Conservation (phyloP, 2,329 filamentous ascomycete species). For the Gyromitra esculenta region DNA sequence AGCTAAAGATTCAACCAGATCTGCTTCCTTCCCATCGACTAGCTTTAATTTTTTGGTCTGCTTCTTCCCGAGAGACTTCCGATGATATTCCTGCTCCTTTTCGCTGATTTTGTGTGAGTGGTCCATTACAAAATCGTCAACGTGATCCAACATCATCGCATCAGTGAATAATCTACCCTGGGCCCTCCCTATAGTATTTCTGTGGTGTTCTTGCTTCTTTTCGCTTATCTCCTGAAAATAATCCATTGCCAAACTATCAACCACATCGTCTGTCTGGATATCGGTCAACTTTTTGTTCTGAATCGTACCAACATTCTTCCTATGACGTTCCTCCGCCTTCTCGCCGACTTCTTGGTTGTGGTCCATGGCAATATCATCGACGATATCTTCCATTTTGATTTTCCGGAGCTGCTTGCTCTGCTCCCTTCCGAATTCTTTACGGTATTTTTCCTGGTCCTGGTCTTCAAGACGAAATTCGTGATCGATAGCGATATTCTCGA, state of each 20-base stretch:
- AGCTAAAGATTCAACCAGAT: constrained; percentile 8
- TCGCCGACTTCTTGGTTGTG: constrained; percentile 29
- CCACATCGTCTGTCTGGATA: constrained; percentile 9
- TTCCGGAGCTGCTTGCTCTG: constrained; percentile 9
- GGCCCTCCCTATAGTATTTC: constrained; percentile 1
- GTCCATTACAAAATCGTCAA: constrained; percentile 31
- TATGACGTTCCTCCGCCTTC: constrained; percentile 16
- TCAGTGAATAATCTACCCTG: constrained; percentile 12
- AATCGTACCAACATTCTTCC: constrained; percentile 11
- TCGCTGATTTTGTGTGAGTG: constrained; percentile 11
- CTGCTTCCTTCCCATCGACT: not conserved
- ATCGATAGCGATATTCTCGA: constrained; percentile 45
- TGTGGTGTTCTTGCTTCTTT: constrained; percentile 9
- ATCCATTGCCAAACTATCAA: constrained; percentile 25
- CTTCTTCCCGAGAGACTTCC: not conserved
- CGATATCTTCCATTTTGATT: constrained; percentile 26
- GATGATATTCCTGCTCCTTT: constrained; percentile 11
- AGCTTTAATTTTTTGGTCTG: constrained; percentile 7
- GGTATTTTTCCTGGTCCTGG: constrained; percentile 25
- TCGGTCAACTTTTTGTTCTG: constrained; percentile 7
- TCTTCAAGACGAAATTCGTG: constrained; percentile 36
- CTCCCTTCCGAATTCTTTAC: constrained; percentile 21
- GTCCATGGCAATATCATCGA: constrained; percentile 42
- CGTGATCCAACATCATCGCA: constrained; percentile 20
- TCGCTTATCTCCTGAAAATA: constrained; percentile 22